Base-by-base conservation (phyloP, 208 protist genomes). In the Porcisia deanei region DNA sequence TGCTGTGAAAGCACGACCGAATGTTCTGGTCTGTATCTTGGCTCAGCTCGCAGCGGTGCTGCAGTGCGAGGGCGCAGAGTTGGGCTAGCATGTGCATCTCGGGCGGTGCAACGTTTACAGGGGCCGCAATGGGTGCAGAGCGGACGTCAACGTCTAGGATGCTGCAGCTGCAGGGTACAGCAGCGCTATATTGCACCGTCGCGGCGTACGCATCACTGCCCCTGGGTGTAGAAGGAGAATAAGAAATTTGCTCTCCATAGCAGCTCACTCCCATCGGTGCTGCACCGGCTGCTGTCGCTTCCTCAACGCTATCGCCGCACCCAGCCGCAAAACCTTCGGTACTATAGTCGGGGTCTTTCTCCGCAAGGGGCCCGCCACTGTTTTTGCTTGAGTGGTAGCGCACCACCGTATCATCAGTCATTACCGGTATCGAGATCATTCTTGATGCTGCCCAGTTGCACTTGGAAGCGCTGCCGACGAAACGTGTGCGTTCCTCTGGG, bases 1-100 rank as follows among this genome's bases (percentile, higher is more conserved):
- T 85, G 76, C 91, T 95, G 84, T 96, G 91, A 68, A 96, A 97
- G 57, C 71, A 58, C 10, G 91, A 85, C 30, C 77, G 79, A 12
- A 57, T 72, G 64, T 71, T 83, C 55, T 84, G 75, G 25, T 83
- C 76, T 10, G 58, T n/a, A 43, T 82, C 67, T 18, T 77, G 76
- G 39, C 60, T 81, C 60, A 84, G 80, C 30, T 84, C 84, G 61
- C 91, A 96, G 34, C 88, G 88, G 57, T 91, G 77, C 59, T 96
- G 85, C 39, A 96, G 84, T 1, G 86, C 90, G 34, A 90, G 53
- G 12, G 86, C 85, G 69, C 85, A 81, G 30, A 94, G 76, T 71
- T 89, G 84, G 34, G 80, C 83, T 34, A 88, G 83, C 37, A 76
- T 70, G 16, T 85, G 78, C 85, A 94, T 91, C 52, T 91, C 77